Evolutionary conservation across 495 filamentous ascomycete species (phyloP).

Genomic region (Melanomma pulvis-pyrius): DNA sequence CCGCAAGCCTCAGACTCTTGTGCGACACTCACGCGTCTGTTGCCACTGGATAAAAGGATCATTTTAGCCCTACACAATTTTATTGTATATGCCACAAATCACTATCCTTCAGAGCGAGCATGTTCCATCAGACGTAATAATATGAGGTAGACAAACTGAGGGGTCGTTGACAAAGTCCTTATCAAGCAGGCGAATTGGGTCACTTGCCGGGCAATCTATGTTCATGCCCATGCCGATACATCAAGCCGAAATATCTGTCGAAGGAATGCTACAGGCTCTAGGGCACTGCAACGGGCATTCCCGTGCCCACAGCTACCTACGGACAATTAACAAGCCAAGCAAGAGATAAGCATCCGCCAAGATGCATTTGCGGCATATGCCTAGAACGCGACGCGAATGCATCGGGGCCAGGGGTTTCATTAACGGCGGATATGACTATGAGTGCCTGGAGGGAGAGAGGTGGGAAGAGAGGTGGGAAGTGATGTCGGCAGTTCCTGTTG

Average conservation of each 20-base stretch:
- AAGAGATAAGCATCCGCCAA: slow-evolving; percentile 5
- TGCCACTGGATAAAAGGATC: not conserved
- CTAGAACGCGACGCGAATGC: not conserved
- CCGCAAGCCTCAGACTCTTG: not conserved
- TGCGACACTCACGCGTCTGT: not conserved
- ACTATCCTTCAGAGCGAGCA: not conserved
- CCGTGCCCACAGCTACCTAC: not conserved
- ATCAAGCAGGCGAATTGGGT: not conserved
- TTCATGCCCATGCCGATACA: not conserved
- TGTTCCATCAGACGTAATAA: not conserved
- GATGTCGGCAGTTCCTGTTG: not conserved
- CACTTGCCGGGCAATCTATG: not conserved
- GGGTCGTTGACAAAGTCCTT: not conserved
- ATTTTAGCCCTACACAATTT: not conserved
- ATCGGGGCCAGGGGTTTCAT: not conserved
- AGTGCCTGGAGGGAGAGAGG: not conserved
- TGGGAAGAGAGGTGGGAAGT: not conserved
- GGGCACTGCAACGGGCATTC: not conserved
- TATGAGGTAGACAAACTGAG: not conserved
- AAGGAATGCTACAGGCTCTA: not conserved
- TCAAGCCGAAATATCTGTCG: not conserved
- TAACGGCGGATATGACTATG: no score
- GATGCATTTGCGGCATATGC: not conserved
- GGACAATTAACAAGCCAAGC: not conserved
- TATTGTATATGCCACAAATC: not conserved